A percentile compares a stretch with the other conserved stretches of the same genome.
These are phyloP conservation scores for Elsinoe arachidis DNA, from an alignment of 2,329 filamentous ascomycete species.

Conservation along the genomic window DNA sequence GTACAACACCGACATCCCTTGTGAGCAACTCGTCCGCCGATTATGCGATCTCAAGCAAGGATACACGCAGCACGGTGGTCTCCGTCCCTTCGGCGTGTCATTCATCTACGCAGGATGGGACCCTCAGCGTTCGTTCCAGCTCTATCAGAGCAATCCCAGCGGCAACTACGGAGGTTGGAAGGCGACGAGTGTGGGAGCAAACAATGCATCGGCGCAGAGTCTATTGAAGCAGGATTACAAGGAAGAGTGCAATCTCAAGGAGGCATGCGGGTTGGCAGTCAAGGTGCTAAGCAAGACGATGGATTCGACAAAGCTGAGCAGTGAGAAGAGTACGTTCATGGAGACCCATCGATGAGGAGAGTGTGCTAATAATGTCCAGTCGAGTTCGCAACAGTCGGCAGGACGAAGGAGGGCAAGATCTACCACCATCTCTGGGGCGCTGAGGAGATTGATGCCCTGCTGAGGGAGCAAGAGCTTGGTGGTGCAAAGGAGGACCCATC, in stretches of 20 bases:
- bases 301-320: conserved; percentile 98
- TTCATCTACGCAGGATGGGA: conserved; percentile 99
- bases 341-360: conserved; percentile 16
- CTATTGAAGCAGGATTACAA: conserved; percentile 99
- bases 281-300: conserved; percentile 99
- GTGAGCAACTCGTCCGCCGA: conserved; percentile 93
- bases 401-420: conserved; percentile 89
- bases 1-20: conserved; percentile 99
- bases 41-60: conserved; percentile 98
- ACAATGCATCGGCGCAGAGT: conserved; percentile 95
- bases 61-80: conserved; percentile 97
- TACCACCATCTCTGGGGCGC: conserved; percentile 97
- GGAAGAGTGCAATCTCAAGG: conserved; percentile 91
- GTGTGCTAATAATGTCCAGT: conserved; percentile 45
- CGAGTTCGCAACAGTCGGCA: conserved; percentile 95
- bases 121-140: conserved; percentile 89
- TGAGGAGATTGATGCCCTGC: conserved; percentile 86
- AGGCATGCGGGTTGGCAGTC: conserved; percentile 93
- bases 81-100: conserved; percentile 94
- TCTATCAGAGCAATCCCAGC: conserved; percentile 97
- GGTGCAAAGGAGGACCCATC: conserved; percentile 61
- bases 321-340: conserved; percentile 83
- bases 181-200: conserved; percentile 92
- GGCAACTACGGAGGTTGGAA: conserved; percentile 99
- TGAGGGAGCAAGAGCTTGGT: conserved; percentile 83